These are phyloP conservation scores for Sisymbrium irio DNA, from an alignment of 345 rosid species.

Conservation along the genomic window DNA sequence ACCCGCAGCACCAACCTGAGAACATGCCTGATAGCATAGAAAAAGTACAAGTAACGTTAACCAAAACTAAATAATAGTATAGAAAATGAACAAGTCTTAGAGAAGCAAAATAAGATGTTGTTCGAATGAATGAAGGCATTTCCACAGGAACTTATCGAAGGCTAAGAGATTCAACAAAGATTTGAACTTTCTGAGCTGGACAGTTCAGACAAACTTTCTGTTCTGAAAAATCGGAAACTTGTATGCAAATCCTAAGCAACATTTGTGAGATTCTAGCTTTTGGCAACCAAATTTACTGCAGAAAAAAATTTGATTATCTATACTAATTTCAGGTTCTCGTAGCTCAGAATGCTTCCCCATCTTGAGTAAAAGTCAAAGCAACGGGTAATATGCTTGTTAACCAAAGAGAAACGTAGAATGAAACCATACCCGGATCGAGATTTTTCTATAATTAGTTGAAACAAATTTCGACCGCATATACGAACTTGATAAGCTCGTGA, in stretches of 20 bases:
- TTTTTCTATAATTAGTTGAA: conserved; percentile 24
- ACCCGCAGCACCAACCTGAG: conserved; percentile 74
- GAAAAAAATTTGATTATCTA: neutral
- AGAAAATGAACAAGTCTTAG: neutral
- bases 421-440: conserved; percentile 31
- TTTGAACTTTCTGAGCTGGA: neutral
- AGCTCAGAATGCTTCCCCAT: neutral
- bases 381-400: conserved; percentile 5
- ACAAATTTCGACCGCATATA: conserved; percentile 33
- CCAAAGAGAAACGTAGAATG: neutral
- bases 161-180: neutral
- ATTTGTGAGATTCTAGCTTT: neutral
- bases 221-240: neutral
- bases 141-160: neutral
- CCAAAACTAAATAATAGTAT: neutral
- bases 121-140: neutral
- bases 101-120: neutral
- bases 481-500: conserved; percentile 32
- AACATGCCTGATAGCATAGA: conserved; percentile 52
- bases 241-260: neutral
- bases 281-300: neutral
- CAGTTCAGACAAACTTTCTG: neutral
- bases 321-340: neutral
- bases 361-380: conserved; percentile 11
- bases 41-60: neutral